Base-by-base conservation (phyloP, 1,284 basidiomycete genomes). In the Pyrrhoderma noxium region DNA sequence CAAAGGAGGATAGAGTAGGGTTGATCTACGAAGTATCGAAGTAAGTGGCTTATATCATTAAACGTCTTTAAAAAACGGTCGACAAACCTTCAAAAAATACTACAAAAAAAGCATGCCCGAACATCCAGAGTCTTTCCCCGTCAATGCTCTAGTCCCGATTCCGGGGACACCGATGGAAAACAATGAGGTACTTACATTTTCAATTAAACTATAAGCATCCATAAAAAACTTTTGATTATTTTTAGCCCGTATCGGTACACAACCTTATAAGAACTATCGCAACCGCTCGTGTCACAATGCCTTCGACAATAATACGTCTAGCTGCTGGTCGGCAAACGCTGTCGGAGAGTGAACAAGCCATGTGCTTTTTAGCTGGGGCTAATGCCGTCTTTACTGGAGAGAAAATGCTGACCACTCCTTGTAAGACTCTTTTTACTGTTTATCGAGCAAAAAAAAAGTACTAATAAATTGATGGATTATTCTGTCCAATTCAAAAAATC, bases 351-450 rank as follows among this genome's bases (percentile, higher is more conserved):
- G 90, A 98, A 67, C 95, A 98, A 61, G 92, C 87, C 11, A 94
- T 99, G 89, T 93, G 91, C 62, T 99, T 98, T 72, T 88, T 98
- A 84, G 93, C 95, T 3, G 95, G 95, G 45, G 95, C 95, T 44
- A 99, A 99, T 64, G 95, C 95, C 37, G 88, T 98, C 58, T 99
- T 99, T 66, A 99, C 95, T 16, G 95, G 95, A 39, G 93, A 98
- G 65, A 77, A 86, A 62, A 98, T 98, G 95, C 68, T 99, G 57
- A 99, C 95, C 4, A 98, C 95, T 11, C 94, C 95, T 43, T 94
- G 87, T 86, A 60, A 68, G 86, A 36, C 42, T 47, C 51, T 48
- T 11, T 44, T 21, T n/a, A 21, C 23, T 11, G 7, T 5, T 31
- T 11, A 5, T 31, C 11, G 7, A 31, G 5, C 27, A 31, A 31